Conservation (phyloP, 805 yeast genomes). For the Kluyveromyces aestuarii region DNA sequence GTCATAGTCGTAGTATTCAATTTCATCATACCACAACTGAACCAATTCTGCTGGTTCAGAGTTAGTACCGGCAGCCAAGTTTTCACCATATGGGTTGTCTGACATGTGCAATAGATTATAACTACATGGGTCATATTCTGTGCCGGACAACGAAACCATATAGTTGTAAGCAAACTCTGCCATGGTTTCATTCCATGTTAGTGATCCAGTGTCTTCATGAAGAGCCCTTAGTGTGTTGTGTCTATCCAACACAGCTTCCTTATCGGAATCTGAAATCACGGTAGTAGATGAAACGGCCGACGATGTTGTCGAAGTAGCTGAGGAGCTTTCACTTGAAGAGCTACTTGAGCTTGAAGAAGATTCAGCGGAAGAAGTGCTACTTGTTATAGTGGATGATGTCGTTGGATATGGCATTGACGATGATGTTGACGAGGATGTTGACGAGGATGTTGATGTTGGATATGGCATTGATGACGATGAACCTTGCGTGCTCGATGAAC, state of each 20-base stretch:
- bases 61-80: conserved; percentile 57
- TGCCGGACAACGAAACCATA: conserved; percentile 33
- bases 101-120: conserved; percentile 56
- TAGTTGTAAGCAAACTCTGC: conserved; percentile 42
- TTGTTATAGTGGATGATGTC: conserved; percentile 4
- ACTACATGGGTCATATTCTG: conserved; percentile 45
- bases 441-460: neutral
- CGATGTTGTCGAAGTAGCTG: conserved; percentile 17
- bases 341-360: conserved; percentile 10
- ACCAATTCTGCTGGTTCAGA: conserved; percentile 39
- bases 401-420: no score
- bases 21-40: conserved; percentile 70
- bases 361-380: conserved; percentile 1
- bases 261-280: conserved; percentile 14
- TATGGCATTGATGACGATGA: neutral
- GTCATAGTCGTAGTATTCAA: conserved; percentile 41
- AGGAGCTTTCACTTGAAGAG: conserved; percentile 13
- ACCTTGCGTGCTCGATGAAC: neutral
- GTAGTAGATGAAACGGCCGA: conserved; percentile 9
- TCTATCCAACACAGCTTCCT: conserved; percentile 31
- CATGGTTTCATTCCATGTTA: conserved; percentile 41
- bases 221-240: conserved; percentile 43
- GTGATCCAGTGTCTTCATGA: conserved; percentile 34
- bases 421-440: conserved; percentile 5
- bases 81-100: conserved; percentile 51